These are phyloP conservation scores for Juncus effusus DNA, from an alignment of 176 grass and related monocot genomes.

Conservation along the genomic window DNA sequence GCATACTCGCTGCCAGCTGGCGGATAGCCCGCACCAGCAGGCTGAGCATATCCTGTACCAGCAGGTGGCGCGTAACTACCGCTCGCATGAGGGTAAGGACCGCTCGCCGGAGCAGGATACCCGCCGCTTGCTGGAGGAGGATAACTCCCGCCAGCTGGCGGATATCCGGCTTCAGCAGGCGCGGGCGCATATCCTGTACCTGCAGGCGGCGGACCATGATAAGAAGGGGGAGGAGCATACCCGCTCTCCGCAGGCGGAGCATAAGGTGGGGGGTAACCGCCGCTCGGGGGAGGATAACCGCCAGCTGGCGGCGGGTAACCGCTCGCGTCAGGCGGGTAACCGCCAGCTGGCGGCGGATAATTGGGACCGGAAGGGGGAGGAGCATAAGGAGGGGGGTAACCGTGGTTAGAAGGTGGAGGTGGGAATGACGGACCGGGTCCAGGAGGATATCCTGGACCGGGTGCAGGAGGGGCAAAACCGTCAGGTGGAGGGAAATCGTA, in stretches of 20 bases:
- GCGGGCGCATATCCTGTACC: background rate
- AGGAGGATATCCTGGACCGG: conserved; percentile 12
- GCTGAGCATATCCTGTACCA: conserved; percentile 10
- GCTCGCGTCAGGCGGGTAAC: conserved; percentile 21
- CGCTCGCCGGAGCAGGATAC: conserved; percentile 4
- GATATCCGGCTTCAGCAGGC: conserved; percentile 13
- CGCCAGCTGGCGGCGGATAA: conserved; percentile 12
- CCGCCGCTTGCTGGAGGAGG: conserved; percentile 11
- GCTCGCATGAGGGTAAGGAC: background rate
- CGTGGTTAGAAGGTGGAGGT: conserved; percentile 22
- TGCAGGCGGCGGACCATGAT: conserved; percentile 2
- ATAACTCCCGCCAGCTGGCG: conserved; percentile 7
- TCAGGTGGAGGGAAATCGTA: conserved; percentile 20
- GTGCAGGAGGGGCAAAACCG: conserved; percentile 15
- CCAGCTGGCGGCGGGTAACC: conserved; percentile 21
- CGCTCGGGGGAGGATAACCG: conserved; percentile 10
- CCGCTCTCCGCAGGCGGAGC: background rate
- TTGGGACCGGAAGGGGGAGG: conserved; percentile 3
- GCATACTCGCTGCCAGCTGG: conserved; percentile 19
- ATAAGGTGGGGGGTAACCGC: conserved; percentile 2
- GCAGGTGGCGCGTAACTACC: conserved; percentile 10
- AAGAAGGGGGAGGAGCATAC: conserved; percentile 3
- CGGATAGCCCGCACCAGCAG: conserved; percentile 18
- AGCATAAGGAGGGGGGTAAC: conserved; percentile 15
- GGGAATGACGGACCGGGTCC: too few relatives aligned